phyloP scores from a whole-genome alignment of 2,329 filamentous ascomycete species.

The Xylaria sp. region DNA sequence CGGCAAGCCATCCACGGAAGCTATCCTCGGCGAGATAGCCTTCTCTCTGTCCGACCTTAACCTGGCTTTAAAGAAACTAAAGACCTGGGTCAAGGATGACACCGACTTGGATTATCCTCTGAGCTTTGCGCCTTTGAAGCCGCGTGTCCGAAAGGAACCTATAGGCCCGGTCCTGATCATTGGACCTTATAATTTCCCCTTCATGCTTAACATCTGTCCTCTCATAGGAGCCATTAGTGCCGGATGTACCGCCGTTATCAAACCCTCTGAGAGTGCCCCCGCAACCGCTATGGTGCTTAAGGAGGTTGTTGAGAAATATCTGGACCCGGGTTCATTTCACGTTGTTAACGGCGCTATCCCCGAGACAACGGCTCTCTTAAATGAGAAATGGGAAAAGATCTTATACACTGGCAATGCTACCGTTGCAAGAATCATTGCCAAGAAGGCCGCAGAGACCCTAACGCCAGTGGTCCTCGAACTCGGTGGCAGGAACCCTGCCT shows the following conservation, averaged over 20 bases:
- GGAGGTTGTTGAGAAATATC: conserved; percentile 77
- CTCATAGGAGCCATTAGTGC: conserved; percentile 91
- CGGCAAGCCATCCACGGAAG: conserved; percentile 80
- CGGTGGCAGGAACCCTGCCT: conserved; percentile 90
- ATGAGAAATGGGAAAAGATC: conserved; percentile 97
- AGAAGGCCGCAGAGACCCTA: conserved; percentile 88
- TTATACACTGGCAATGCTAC: conserved; percentile 87
- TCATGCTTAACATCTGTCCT: conserved; percentile 82
- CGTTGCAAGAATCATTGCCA: conserved; percentile 87
- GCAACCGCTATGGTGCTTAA: conserved; percentile 81
- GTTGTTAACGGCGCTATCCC: conserved; percentile 83
- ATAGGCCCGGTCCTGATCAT: conserved; percentile 86
- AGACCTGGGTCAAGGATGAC: conserved; percentile 87
- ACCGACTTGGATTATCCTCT: conserved; percentile 75
- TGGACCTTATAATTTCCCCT: conserved; percentile 93
- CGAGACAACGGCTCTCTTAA: conserved; percentile 83
- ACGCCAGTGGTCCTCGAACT: conserved; percentile 92
- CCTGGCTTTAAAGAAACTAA: conserved; percentile 79
- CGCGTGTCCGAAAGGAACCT: conserved; percentile 87
- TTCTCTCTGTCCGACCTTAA: conserved; percentile 86
- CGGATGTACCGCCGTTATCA: conserved; percentile 89
- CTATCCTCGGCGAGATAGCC: conserved; percentile 77
- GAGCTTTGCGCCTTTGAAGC: conserved; percentile 74
- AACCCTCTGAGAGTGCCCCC: conserved; percentile 87
- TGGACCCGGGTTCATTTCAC: conserved; percentile 81